Conservation (phyloP, 2,329 filamentous ascomycete species). For the Orbilia ellipsospora region DNA sequence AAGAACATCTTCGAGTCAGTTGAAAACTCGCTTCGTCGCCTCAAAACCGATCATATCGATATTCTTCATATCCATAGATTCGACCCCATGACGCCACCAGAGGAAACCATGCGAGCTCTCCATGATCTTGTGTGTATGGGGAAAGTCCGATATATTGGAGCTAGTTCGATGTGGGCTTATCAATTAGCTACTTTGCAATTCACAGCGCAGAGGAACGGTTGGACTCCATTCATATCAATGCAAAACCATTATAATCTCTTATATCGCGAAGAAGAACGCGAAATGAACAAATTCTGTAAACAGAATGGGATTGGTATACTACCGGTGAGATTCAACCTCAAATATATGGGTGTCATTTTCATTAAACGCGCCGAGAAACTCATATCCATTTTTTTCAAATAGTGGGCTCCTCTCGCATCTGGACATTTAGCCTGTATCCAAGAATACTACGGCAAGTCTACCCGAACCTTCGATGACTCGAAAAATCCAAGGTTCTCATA, state of each 20-base stretch:
- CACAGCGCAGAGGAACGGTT: slow-evolving; percentile 68
- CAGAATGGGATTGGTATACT: slow-evolving; percentile 64
- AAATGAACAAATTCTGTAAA: slow-evolving; percentile 67
- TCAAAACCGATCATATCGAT: slow-evolving; percentile 71
- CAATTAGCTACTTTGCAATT: slow-evolving; percentile 70
- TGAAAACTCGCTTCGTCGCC: slow-evolving; percentile 68
- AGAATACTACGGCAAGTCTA: slow-evolving; percentile 3
- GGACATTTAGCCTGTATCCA: slow-evolving; percentile 12
- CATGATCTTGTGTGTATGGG: slow-evolving; percentile 70
- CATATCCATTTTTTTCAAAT: no score
- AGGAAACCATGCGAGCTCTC: slow-evolving; percentile 72
- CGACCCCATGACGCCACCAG: slow-evolving; percentile 67
- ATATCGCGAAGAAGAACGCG: slow-evolving; percentile 72
- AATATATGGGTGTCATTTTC: neutral
- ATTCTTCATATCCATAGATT: slow-evolving; percentile 72
- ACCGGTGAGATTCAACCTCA: slow-evolving; percentile 55
- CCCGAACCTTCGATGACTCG: neutral
- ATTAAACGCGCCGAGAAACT: neutral
- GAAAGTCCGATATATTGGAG: slow-evolving; percentile 69
- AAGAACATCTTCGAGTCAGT: slow-evolving; percentile 76
- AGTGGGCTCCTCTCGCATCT: slow-evolving; percentile 25
- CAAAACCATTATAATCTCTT: slow-evolving; percentile 70
- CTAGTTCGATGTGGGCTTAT: slow-evolving; percentile 67
- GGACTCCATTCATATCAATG: slow-evolving; percentile 73
- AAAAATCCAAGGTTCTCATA: slow-evolving; percentile 18